These are phyloP conservation scores for Priceomyces fermenticarens DNA, from an alignment of 805 yeast genomes.

Conservation along the genomic window DNA sequence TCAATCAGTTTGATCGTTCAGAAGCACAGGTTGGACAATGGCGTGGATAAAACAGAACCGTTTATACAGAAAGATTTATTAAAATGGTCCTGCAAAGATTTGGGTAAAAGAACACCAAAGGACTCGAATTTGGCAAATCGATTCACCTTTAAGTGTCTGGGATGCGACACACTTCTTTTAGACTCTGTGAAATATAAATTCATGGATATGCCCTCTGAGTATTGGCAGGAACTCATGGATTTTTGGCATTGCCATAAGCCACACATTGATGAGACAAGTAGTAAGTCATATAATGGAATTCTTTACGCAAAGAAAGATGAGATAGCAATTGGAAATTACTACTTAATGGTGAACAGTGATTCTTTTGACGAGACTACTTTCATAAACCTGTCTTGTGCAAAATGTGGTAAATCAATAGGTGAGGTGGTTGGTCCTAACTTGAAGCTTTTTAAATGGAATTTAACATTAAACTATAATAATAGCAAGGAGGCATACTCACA, in stretches of 20 bases:
- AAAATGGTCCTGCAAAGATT: constrained; percentile 44
- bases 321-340: constrained; percentile 56
- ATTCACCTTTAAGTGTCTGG: constrained; percentile 29
- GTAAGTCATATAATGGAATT: constrained; percentile 35
- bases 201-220: constrained; percentile 80
- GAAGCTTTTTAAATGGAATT: constrained; percentile 56
- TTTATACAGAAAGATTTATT: constrained; percentile 8
- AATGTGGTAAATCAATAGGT: constrained; percentile 43
- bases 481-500: constrained; percentile 29
- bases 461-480: constrained; percentile 26
- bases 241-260: constrained; percentile 98
- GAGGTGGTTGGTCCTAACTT: constrained; percentile 18
- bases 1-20: constrained; percentile 5
- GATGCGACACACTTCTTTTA: constrained; percentile 27
- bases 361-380: not conserved
- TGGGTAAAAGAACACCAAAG: constrained; percentile 31
- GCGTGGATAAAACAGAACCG: constrained; percentile 6
- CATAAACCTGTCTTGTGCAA: constrained; percentile 24
- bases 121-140: constrained; percentile 12
- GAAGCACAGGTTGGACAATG: not conserved
- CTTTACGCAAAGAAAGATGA: constrained; percentile 42
- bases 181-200: constrained; percentile 33
- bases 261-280: constrained; percentile 19
- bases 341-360: constrained; percentile 39
- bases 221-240: constrained; percentile 95